Evolutionary conservation across 805 yeast species (phyloP).

Genomic region (Grigorovia yakushimaensis): DNA sequence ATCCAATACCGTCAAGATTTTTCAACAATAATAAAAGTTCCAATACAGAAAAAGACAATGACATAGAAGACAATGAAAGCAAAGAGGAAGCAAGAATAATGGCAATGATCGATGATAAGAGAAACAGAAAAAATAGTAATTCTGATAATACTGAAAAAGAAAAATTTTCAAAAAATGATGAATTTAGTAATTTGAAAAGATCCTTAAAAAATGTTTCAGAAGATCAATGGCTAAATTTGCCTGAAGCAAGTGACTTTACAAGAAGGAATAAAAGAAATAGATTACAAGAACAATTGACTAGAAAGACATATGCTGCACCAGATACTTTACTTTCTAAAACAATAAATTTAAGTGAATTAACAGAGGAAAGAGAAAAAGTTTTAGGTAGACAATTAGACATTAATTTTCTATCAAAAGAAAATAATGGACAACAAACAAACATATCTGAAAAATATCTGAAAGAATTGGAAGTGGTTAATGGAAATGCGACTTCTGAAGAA

Average conservation of each 20-base stretch:
- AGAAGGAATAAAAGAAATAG: constrained; percentile 65
- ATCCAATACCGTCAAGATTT: not conserved
- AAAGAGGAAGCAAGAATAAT: constrained; percentile 67
- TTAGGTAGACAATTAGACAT: constrained; percentile 46
- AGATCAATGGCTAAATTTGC: constrained; percentile 73
- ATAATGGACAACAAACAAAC: constrained; percentile 11
- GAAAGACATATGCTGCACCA: constrained; percentile 74
- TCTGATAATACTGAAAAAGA: not conserved
- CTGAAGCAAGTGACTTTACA: constrained; percentile 86
- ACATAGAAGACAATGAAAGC: constrained; percentile 41
- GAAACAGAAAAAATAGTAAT: constrained; percentile 24
- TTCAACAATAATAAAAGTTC: constrained; percentile 13
- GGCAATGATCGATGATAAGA: constrained; percentile 51
- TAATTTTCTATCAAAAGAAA: constrained; percentile 11
- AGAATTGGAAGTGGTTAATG: constrained; percentile 23
- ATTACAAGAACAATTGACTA: constrained; percentile 47
- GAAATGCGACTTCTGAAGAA: constrained; percentile 6
- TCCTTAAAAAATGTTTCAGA: constrained; percentile 47
- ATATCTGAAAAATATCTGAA: constrained; percentile 35
- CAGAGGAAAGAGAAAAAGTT: constrained; percentile 55
- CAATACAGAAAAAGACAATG: constrained; percentile 12
- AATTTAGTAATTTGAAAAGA: constrained; percentile 62
- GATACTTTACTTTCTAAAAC: constrained; percentile 47
- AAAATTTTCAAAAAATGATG: not conserved
- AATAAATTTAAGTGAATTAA: constrained; percentile 40